Evolutionary conservation across 2,329 filamentous ascomycete genomes (phyloP).

Genomic region (Ascocoryne sarcoides): DNA sequence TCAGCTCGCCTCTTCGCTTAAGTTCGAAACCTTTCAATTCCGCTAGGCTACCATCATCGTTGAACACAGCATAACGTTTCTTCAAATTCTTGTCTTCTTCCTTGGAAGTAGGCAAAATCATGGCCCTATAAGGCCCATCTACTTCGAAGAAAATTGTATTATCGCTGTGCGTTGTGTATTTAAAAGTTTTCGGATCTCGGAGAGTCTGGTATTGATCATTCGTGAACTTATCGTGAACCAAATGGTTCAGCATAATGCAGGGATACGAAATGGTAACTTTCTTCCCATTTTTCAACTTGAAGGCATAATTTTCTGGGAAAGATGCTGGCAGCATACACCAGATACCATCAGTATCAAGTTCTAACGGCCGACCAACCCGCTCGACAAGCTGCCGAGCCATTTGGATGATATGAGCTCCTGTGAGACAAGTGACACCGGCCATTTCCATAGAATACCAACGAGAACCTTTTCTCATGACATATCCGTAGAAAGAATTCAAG

Average conservation of each 20-base stretch:
- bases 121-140: conserved; percentile 92
- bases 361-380: conserved; percentile 81
- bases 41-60: conserved; percentile 89
- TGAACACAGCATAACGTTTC: conserved; percentile 98
- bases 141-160: conserved; percentile 99
- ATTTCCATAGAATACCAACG: conserved; percentile 99
- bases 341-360: conserved; percentile 96
- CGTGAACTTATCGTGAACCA: conserved; percentile 89
- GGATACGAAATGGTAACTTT: conserved; percentile 95
- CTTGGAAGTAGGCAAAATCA: conserved; percentile 95
- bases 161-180: conserved; percentile 94
- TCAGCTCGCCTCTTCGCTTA: conserved; percentile 93
- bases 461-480: conserved; percentile 98
- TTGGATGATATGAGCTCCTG: conserved; percentile 93
- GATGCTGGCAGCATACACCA: conserved; percentile 98
- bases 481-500: conserved; percentile 97
- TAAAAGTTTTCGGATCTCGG: conserved; percentile 67
- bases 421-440: conserved; percentile 96
- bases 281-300: conserved; percentile 92
- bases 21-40: conserved; percentile 97
- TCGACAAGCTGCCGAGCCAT: conserved; percentile 91
- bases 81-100: conserved; percentile 99
- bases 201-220: conserved; percentile 97
- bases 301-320: conserved; percentile 92
- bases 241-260: conserved; percentile 97